Base-by-base conservation (phyloP, 2,329 filamentous ascomycete species). In the Aspergillus eucalypticola region DNA sequence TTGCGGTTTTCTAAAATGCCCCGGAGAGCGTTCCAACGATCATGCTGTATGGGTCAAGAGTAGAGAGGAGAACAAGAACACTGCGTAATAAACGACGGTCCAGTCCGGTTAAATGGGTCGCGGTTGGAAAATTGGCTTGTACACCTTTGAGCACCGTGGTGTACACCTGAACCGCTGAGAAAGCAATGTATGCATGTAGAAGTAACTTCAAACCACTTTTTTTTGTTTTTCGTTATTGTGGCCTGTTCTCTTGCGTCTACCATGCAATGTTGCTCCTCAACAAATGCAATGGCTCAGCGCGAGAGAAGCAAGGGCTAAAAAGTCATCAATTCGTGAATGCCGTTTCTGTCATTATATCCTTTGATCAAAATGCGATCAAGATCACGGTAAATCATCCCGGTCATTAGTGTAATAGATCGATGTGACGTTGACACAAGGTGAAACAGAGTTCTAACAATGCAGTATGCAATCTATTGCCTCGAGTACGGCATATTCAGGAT, bases 401-500 rank as follows among this genome's bases (percentile, higher is more conserved):
- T 70, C 70, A 67, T 72, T 67, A 73, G 61, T 66, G 64, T 66
- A 67, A 56, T 54, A 44, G 60, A 61, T 67, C 60, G 60, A 60
- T 63, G 63, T 58, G 54, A 60, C 62, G 68, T 65, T 56, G 66
- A 64, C 63, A 67, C 66, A 64, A 60, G 58, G 56, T 65, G 60
- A 56, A 69, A 65, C 63, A 62, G 63, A 60, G 60, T 61, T 61
- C 60, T 21, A 52, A 56, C 8, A 52, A 46, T 44, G 41, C 39
- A 29, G 55, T 27, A 52, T 29, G 62, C 57, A 64, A 59, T 58
- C 64, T 65, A 61, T 69, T 66, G 60, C 69, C 66, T 65, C 63
- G 69, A 63, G 65, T 71, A 72, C 56, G 73, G 66, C 70, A 75
- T 70, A 59, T 74, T 76, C 61, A 76, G 56, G 29, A 76, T 76